Base-by-base conservation (phyloP, 805 yeast genomes). In the Metschnikowia borealis region DNA sequence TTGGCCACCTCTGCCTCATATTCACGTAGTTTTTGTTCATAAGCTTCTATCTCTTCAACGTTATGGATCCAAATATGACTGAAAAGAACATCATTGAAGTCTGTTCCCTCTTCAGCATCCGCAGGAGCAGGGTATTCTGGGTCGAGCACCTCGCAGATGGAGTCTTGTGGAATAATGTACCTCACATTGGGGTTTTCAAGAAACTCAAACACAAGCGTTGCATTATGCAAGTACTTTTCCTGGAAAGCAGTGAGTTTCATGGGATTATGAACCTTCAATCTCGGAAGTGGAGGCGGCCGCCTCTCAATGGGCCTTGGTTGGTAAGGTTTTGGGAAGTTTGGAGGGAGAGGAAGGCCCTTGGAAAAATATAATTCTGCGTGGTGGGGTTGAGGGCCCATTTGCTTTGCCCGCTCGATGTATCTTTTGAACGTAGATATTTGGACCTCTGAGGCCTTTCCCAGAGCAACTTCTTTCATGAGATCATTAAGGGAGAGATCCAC, bases 381-480 rank as follows among this genome's bases (percentile, higher is more conserved):
- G 47, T 72, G 76, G 3, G 73, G 67, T 55, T 58, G 82, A 52
- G 66, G 82, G 54, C 90, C 89, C 90, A 85, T 84, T 29, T 78
- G 81, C 54, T 86, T 78, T 0, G 97, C 97, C 48, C 82, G 74
- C 52, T 81, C 83, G 50, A 92, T 89, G 59, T 87, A 87, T 18
- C 79, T 83, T 65, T 91, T 96, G 64, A 92, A 92, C 42, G 81
- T 83, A 21, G 80, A 71, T 15, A 92, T 85, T 64, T 89, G 92
- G 6, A 78, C 83, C 5, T 81, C 78, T 0, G 82, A 65, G 0
- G 97, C 96, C 21, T 74, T 76, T 4, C 96, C 96, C 49, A 85
- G 79, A 0, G 98, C 97, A 2, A 92, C 97, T 5, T 77, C 79
- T 54, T 84, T 83, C 97, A 92, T 90, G 47, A 92, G 69, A 0